A percentile compares a stretch with the other conserved stretches of the same genome.
phyloP scores from a whole-genome alignment of 164 flowering plant genomes.

The Kingdonia uniflora region DNA sequence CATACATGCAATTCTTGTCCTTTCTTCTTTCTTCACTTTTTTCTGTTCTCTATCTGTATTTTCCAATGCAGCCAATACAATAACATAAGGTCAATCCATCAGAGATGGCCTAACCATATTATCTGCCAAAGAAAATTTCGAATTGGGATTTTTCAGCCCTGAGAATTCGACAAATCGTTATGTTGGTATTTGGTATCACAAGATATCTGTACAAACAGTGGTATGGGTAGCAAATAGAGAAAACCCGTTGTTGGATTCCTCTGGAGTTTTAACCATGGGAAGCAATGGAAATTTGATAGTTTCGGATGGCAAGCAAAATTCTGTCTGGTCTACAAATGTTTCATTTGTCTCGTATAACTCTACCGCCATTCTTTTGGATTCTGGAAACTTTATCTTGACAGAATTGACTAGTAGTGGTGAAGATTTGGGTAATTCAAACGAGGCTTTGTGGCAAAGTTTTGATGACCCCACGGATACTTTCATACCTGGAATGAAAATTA shows the following conservation, averaged over 20 bases:
- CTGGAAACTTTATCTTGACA: slow-evolving; percentile 11
- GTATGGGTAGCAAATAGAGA: slow-evolving; percentile 13
- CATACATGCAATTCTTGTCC: too few relatives aligned
- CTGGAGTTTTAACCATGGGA: slow-evolving; percentile 7
- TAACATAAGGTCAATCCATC: too few relatives aligned
- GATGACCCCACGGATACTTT: slow-evolving; percentile 9
- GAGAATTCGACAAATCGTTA: slow-evolving; percentile 5
- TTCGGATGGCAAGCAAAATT: slow-evolving; percentile 5
- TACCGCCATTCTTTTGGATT: slow-evolving; percentile 7
- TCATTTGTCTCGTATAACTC: not conserved
- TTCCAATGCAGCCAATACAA: too few relatives aligned
- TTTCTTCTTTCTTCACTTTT: too few relatives aligned
- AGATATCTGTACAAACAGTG: not conserved
- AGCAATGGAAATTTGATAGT: slow-evolving; percentile 8
- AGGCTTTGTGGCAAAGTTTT: slow-evolving; percentile 20
- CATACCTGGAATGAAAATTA: slow-evolving; percentile 9
- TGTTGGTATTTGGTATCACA: slow-evolving; percentile 6
- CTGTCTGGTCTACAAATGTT: slow-evolving; percentile 10
- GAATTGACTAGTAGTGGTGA: too few relatives aligned
- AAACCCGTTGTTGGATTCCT: slow-evolving; percentile 4
- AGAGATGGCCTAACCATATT: not conserved
- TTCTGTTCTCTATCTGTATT: too few relatives aligned
- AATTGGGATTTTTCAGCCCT: slow-evolving; percentile 9
- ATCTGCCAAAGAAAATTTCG: too few relatives aligned
- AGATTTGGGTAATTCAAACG: not conserved